Evolutionary conservation across 169 alveolate species (phyloP), one percentile per base, ranked within the genome.

Genomic region (Plasmodium ovale): DNA sequence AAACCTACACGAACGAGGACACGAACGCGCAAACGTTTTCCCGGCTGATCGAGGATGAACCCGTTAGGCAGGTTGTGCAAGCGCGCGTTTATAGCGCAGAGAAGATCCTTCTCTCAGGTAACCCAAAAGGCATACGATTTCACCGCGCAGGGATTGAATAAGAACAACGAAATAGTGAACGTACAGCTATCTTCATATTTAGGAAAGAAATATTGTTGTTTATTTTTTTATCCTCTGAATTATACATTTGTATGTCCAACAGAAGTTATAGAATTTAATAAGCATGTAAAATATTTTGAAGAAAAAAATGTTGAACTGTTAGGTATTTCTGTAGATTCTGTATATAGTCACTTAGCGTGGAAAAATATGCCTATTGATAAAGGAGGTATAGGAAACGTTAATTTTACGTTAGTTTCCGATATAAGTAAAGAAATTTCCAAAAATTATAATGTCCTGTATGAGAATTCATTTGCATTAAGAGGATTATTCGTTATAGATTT

Each of bases 231-330:
- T 82, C 96, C 96, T 9, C 70, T 94, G 87, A 94, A 94, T 70
- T 94, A 91, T 49, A 94, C 96, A 49, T 94, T 94, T 47, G 96
- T 94, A 21, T 94, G 96, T 42, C 96, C 96, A 21, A 89, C 96
- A 29, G 96, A 94, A 92, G 89, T 94, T 25, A 72, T 94, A 77
- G 95, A 94, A 39, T 93, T 94, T 37, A 88, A 94, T 37, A 94
- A 92, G 54, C 92, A 95, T 31, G 68, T 89, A 19, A 51, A 88
- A 33, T 91, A 87, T 21, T 94, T 94, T 84, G 93, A 92, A 60
- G 72, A 87, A 29, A 82, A 94, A 33, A 88, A 89, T 54, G 93
- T 93, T 37, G 93, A 94, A 82, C 88, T 94, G 37, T 62, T 93
- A 51, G 96, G 96, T 19, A 92, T 94, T 33, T 93, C 96, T 6